A percentile compares a stretch with the other conserved stretches of the same genome.
phyloP scores from a whole-genome alignment of 257 asterid genomes.

The Cruciata laevipes region DNA sequence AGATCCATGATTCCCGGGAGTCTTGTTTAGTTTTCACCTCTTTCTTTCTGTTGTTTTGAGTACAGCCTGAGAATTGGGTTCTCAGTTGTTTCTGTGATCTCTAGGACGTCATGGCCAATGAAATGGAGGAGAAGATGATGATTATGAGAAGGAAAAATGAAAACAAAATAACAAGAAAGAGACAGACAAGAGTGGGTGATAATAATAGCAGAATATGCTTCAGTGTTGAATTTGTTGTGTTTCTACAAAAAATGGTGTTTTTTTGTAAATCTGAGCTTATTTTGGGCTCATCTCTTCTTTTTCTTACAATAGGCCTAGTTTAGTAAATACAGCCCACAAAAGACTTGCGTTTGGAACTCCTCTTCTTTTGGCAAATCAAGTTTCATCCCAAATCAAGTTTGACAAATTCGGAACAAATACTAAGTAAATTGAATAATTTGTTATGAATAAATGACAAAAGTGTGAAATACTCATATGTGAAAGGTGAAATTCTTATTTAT shows the following conservation, averaged over 20 bases:
- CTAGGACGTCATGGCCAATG: conserved; percentile 8
- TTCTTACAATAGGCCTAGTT: not conserved
- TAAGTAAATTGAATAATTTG: too few relatives aligned
- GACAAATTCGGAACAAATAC: too few relatives aligned
- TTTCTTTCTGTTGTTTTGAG: not conserved
- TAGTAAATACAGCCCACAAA: not conserved
- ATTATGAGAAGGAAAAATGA: conserved; percentile 1
- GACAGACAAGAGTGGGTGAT: conserved; percentile 1
- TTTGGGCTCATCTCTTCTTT: not conserved
- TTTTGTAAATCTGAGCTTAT: not conserved
- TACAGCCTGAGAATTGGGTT: not conserved
- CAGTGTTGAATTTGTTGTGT: not conserved
- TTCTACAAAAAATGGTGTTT: not conserved
- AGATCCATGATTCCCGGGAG: conserved; percentile 21
- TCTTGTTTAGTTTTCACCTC: not conserved
- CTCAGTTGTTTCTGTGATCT: conserved; percentile 1
- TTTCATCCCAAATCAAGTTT: too few relatives aligned
- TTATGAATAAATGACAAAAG: too few relatives aligned
- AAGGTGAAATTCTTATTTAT: too few relatives aligned
- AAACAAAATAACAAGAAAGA: not conserved
- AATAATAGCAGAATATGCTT: conserved; percentile 11
- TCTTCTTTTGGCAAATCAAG: too few relatives aligned
- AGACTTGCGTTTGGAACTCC: too few relatives aligned
- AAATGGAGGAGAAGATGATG: conserved; percentile 11
- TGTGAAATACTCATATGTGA: too few relatives aligned